Evolutionary conservation across 2,329 filamentous ascomycete genomes (phyloP).

Genomic region (Cladophialophora yegresii): DNA sequence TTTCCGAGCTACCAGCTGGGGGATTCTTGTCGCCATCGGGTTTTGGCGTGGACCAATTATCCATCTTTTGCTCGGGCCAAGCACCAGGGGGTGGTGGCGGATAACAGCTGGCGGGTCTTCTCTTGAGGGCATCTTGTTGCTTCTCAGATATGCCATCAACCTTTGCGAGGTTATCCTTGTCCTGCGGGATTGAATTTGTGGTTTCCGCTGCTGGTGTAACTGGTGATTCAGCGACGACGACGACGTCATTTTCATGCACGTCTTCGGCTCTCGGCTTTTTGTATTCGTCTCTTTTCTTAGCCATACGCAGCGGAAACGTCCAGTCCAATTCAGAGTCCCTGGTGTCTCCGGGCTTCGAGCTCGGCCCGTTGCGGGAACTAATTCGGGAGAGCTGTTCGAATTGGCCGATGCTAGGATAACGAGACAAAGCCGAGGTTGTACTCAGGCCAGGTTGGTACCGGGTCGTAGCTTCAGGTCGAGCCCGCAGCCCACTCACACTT

Average conservation of each 20-base stretch:
- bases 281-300: conserved; percentile 17
- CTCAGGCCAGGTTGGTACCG: not conserved
- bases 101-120: conserved; percentile 1
- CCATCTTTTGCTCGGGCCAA: conserved; percentile 24
- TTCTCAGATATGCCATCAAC: not conserved
- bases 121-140: conserved; percentile 31
- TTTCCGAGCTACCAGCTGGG: not conserved
- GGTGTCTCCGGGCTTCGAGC: conserved; percentile 7
- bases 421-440: conserved; percentile 23
- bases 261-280: conserved; percentile 26
- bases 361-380: not conserved
- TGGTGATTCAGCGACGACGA: not conserved
- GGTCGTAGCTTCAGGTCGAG: not conserved
- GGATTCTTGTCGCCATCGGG: not conserved
- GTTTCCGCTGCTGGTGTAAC: not conserved
- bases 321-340: not conserved
- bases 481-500: conserved; percentile 26
- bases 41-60: conserved; percentile 12
- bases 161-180: not conserved
- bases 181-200: not conserved
- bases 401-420: conserved; percentile 31
- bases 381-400: conserved; percentile 24
- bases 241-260: conserved; percentile 14
- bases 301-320: not conserved
- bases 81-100: conserved; percentile 35